Evolutionary conservation across 163 green algal genomes (phyloP), one percentile per base, ranked within the genome.

Genomic region (Picocystis sp.): DNA sequence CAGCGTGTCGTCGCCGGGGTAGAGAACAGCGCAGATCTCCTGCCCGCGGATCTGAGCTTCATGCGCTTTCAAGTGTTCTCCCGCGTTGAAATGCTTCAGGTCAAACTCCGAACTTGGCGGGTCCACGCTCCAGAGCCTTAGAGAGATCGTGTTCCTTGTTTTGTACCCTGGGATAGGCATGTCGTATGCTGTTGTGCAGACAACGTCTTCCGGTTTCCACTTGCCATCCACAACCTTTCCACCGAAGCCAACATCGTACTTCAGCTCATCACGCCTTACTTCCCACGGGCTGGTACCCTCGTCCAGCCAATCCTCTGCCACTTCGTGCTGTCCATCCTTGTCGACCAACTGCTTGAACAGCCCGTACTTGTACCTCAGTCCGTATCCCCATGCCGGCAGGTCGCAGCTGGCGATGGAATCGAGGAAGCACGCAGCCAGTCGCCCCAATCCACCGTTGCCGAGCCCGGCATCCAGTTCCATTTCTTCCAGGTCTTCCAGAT

Each of bases 371-470:
- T 95, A 95, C 15, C 86, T 72, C 60, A 95, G 93, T 60, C 86
- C 86, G 55, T 94, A 95, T 29, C 86, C 86, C 82, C 83, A 95
- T 34, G 75, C 84, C 2, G 87, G 87, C 65, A 94, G 75, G 58
- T 92, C 79, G n/a, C 92, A 69, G 1, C 81, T 92, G 21, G 87
- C 87, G 63, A 94, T 93, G 24, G 76, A 87, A 68, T 96, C 87
- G 45, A 96, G 75, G 72, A 96, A 96, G 80, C 87, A 96, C 24
- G 87, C 84, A 3, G 87, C 87, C 52, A 96, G 71, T 51, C 87
- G 76, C 22, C 87, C 87, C 43, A 96, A 76, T 41, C 87, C 87
- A 50, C 87, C 87, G 70, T 96, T 96, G 60, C 87, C 87, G 45
- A 95, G 73, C 0, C 81, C 73, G 1, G 84, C 80, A 64, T 94